These are phyloP conservation scores for Entomortierella lignicola DNA, from an alignment of 192 early-diverging fungal species.

Conservation along the genomic window DNA sequence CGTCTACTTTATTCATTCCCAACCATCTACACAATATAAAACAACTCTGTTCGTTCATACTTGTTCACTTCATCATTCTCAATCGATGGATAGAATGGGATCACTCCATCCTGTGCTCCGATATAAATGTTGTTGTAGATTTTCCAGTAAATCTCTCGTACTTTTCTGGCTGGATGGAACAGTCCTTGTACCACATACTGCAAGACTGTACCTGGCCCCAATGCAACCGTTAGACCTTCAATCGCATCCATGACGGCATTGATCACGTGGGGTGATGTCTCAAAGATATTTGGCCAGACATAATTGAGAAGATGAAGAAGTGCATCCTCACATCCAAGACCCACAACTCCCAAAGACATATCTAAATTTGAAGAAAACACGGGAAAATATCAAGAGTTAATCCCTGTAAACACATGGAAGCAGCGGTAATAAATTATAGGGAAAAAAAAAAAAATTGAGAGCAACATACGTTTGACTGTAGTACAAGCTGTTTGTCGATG, in stretches of 20 bases:
- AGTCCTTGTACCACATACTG: conserved; percentile 91
- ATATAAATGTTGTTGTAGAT: conserved; percentile 98
- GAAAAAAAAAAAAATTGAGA: too few relatives aligned
- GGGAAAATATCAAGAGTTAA: neutral
- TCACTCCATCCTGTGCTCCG: conserved; percentile 88
- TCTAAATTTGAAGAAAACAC: conserved; percentile 49
- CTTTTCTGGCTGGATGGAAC: conserved; percentile 96
- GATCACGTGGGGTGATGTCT: conserved; percentile 95
- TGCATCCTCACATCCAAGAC: conserved; percentile 92
- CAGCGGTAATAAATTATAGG: too few relatives aligned
- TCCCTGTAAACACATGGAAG: neutral
- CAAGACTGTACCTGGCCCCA: conserved; percentile 87
- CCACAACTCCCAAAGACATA: conserved; percentile 93
- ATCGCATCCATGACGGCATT: conserved; percentile 98
- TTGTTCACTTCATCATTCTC: conserved; percentile 83
- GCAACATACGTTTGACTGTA: conserved; percentile 79
- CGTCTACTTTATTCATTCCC: too few relatives aligned
- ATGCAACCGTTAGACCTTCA: conserved; percentile 90
- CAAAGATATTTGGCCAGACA: conserved; percentile 99
- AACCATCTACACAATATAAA: conserved; percentile 62
- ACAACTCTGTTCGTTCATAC: conserved; percentile 87
- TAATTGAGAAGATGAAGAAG: conserved; percentile 94
- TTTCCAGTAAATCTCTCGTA: conserved; percentile 98
- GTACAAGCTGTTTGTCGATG: conserved; percentile 98
- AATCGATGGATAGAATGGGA: conserved; percentile 92